Evolutionary conservation across 371 early-diverging fungal species (phyloP).

Genomic region (Capillidium rhysosporum): DNA sequence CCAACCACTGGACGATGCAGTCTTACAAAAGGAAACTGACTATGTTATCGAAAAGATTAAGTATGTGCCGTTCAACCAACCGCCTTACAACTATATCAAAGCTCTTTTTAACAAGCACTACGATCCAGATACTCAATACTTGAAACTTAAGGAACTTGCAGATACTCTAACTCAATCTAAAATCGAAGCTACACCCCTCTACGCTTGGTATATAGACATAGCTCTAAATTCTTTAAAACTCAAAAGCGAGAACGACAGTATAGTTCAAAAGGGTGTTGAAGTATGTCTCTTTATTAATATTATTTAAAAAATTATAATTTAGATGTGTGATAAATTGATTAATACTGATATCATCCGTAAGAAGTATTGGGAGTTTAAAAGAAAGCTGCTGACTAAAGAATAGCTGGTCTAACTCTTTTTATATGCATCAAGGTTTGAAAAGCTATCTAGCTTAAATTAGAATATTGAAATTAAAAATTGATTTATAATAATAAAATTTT

Average conservation of each 20-base stretch:
- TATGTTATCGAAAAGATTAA: conserved; percentile 13
- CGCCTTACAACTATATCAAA: neutral
- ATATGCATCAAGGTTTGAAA: no score
- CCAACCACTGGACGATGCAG: conserved; percentile 14
- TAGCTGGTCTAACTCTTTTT: no score
- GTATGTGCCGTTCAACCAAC: conserved; percentile 3
- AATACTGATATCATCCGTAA: neutral
- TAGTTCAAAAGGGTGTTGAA: neutral
- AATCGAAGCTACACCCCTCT: neutral
- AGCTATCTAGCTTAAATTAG: no score
- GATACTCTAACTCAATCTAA: neutral
- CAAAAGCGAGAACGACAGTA: neutral
- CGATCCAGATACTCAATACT: neutral
- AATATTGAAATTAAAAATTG: no score
- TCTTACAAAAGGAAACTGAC: conserved; percentile 35
- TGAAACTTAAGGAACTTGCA: neutral
- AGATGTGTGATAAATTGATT: conserved; percentile 1
- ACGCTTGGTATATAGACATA: conserved; percentile 4
- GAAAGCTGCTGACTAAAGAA: no score
- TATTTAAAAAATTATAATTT: neutral
- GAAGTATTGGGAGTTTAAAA: neutral
- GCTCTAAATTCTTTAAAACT: neutral
- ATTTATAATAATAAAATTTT: no score
- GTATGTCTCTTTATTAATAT: neutral
- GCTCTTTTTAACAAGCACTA: neutral